These are phyloP conservation scores for Beauveria sp. DNA, from an alignment of 2,329 filamentous ascomycete species.

Conservation along the genomic window DNA sequence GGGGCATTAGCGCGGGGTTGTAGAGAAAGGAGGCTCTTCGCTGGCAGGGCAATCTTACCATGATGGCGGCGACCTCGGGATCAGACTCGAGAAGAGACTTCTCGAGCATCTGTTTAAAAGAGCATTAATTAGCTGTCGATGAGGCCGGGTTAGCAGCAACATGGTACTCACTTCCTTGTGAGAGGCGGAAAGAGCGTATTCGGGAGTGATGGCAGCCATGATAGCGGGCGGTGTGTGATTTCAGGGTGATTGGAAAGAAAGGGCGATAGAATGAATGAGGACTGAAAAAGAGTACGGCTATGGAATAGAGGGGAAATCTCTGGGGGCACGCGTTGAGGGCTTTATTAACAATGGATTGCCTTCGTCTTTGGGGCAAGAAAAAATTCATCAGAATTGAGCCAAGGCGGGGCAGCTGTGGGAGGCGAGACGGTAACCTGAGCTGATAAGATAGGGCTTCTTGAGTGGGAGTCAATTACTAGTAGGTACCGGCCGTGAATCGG, in stretches of 20 bases:
- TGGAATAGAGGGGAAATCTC: neutral
- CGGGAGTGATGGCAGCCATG: conserved; percentile 35
- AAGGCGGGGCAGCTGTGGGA: conserved; percentile 4
- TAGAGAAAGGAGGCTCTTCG: neutral
- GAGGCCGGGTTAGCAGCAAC: neutral
- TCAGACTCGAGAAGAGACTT: conserved; percentile 87
- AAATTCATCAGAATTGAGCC: neutral
- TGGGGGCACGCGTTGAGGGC: conserved; percentile 10
- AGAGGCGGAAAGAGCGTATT: conserved; percentile 45
- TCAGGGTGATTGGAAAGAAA: conserved; percentile 1
- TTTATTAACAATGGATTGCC: conserved; percentile 7
- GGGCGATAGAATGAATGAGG: conserved; percentile 9
- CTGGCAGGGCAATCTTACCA: conserved; percentile 52
- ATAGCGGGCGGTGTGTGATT: conserved; percentile 16
- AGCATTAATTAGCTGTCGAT: conserved; percentile 19
- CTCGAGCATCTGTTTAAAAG: conserved; percentile 71
- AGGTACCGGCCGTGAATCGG: neutral
- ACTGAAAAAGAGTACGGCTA: conserved; percentile 3
- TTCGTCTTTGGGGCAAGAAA: conserved; percentile 4
- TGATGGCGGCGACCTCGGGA: conserved; percentile 91
- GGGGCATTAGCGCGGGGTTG: conserved; percentile 23
- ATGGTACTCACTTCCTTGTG: conserved; percentile 45
- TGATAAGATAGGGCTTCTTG: conserved; percentile 4
- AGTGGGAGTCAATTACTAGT: too few species aligned
- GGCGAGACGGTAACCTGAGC: neutral